A percentile compares a stretch with the other conserved stretches of the same genome.
phyloP scores from a whole-genome alignment of 75 land plant genomes.

The Picea glauca region DNA sequence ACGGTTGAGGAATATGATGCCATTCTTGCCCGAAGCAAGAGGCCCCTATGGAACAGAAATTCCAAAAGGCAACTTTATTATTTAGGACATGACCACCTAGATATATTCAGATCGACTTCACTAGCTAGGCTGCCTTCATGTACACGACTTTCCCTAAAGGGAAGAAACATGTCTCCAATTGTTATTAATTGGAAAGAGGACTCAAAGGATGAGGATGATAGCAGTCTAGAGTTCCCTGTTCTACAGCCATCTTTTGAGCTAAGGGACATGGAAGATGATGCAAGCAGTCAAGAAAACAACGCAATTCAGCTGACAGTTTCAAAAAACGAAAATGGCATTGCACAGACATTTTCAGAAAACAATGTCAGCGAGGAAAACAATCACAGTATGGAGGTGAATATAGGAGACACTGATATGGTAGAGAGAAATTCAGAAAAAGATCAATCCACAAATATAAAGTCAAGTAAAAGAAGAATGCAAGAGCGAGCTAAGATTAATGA shows the following conservation, averaged over 20 bases:
- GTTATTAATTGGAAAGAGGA: slow-evolving; percentile 4
- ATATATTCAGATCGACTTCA: background rate
- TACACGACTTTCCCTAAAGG: background rate
- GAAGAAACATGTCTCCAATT: background rate
- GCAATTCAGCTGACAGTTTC: too few relatives aligned
- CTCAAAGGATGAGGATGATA: slow-evolving; percentile 1
- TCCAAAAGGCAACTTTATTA: background rate
- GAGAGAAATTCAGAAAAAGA: background rate
- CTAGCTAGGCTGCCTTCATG: background rate
- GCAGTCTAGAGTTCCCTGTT: background rate
- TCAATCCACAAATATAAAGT: background rate
- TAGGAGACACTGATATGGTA: background rate
- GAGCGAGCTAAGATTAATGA: background rate
- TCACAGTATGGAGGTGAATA: too few relatives aligned
- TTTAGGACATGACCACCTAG: background rate
- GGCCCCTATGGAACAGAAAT: background rate
- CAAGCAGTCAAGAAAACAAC: too few relatives aligned
- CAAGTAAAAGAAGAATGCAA: background rate
- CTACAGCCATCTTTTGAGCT: background rate
- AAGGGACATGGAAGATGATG: background rate
- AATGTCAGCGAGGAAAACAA: too few relatives aligned
- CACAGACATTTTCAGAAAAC: background rate
- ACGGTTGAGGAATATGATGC: background rate
- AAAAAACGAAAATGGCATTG: too few relatives aligned
- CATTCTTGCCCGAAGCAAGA: background rate